Evolutionary conservation across 2,329 filamentous ascomycete species (phyloP).

Genomic region (Atkinsonella hypoxylon): DNA sequence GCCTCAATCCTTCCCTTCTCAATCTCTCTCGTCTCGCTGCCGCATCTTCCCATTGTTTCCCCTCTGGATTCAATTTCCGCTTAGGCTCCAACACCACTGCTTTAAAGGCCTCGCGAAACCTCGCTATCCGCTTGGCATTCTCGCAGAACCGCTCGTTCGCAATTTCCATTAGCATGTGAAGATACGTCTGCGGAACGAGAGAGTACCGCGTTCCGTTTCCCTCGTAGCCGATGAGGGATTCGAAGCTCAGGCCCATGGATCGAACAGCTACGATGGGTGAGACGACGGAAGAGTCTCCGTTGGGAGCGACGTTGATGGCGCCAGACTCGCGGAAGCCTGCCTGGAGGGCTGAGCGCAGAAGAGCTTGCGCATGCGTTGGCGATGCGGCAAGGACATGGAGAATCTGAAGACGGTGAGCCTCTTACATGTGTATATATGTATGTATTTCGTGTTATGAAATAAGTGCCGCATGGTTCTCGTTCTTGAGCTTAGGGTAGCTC

Average conservation of each 20-base stretch:
- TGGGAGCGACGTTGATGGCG: conserved; percentile 50
- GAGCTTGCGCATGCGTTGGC: conserved; percentile 57
- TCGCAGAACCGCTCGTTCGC: conserved; percentile 64
- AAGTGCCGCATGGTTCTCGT: too few relatives aligned
- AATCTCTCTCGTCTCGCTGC: conserved; percentile 41
- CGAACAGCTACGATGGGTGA: conserved; percentile 74
- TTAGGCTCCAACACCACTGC: conserved; percentile 16
- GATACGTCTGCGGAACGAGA: conserved; percentile 54
- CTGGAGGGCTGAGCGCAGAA: conserved; percentile 63
- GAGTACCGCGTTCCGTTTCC: conserved; percentile 25
- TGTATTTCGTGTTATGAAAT: conserved; percentile 65
- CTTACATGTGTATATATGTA: conserved; percentile 14
- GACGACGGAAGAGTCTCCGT: conserved; percentile 21
- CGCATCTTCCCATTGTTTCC: conserved; percentile 43
- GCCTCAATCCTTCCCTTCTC: conserved; percentile 43
- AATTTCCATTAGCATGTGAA: conserved; percentile 54
- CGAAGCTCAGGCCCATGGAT: conserved; percentile 69
- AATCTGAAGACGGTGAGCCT: conserved; percentile 44
- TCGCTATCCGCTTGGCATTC: conserved; percentile 54
- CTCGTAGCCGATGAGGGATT: conserved; percentile 61
- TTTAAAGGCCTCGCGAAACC: conserved; percentile 45
- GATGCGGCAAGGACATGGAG: conserved; percentile 77
- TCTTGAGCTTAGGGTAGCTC: conserved; percentile 30
- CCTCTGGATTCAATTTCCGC: conserved; percentile 20
- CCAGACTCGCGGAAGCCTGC: conserved; percentile 88